A percentile compares a stretch with the other conserved stretches of the same genome.
These are phyloP conservation scores for Plectosphaerella plurivora DNA, from an alignment of 2,329 filamentous ascomycete genomes.

Conservation along the genomic window DNA sequence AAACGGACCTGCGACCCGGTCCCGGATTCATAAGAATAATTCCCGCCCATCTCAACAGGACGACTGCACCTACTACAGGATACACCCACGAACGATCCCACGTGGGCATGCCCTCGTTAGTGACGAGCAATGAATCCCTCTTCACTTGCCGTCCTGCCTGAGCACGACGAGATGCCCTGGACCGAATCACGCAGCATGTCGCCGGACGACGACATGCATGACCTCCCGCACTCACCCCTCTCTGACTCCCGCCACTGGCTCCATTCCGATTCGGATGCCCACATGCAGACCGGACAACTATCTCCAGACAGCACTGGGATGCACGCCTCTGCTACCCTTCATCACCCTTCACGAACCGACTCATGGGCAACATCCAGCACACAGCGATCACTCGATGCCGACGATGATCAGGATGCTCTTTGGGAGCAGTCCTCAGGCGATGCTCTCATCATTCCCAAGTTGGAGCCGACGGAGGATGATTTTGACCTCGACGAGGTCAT, in stretches of 20 bases:
- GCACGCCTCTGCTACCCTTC: constrained; percentile 30
- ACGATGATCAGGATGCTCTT: constrained; percentile 33
- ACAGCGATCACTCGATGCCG: constrained; percentile 27
- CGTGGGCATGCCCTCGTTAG: constrained; percentile 35
- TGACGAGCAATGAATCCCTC: constrained; percentile 43
- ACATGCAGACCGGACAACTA: constrained; percentile 41
- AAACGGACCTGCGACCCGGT: no score
- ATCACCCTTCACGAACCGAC: constrained; percentile 40
- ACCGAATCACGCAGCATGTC: constrained; percentile 39
- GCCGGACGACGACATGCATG: constrained; percentile 34
- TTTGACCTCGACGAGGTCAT: constrained; percentile 49
- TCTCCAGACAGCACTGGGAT: constrained; percentile 50
- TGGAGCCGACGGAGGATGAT: constrained; percentile 54
- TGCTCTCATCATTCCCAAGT: constrained; percentile 44
- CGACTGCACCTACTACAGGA: no score
- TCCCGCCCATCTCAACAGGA: no score
- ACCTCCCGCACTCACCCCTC: constrained; percentile 27
- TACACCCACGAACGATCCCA: neutral
- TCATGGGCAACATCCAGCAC: constrained; percentile 31
- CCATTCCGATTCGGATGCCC: constrained; percentile 18
- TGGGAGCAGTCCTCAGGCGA: constrained; percentile 45
- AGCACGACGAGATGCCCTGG: constrained; percentile 40
- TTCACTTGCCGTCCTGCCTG: constrained; percentile 31
- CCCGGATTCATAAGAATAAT: no score
- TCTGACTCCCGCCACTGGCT: constrained; percentile 25